Conservation (phyloP, 2,329 filamentous ascomycete genomes). For the Grosmannia clavigera region DNA sequence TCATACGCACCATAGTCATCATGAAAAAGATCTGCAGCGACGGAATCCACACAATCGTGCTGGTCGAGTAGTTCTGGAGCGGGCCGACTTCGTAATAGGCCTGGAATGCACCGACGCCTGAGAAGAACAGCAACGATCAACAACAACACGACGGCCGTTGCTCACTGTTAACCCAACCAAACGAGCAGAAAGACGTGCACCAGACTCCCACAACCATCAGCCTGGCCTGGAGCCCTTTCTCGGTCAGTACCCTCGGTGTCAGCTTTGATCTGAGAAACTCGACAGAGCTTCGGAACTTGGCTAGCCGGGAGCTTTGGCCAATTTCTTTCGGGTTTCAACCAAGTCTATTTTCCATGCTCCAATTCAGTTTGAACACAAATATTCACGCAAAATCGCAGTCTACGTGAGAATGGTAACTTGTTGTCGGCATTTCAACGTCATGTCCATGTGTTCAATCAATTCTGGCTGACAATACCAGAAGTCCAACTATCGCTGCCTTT, state of each 20-base stretch:
- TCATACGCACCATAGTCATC: conserved; percentile 25
- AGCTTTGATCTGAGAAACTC: too few species aligned
- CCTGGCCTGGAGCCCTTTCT: conserved; percentile 22
- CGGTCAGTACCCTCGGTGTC: neutral
- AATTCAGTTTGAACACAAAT: too few species aligned
- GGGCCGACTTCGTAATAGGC: conserved; percentile 41
- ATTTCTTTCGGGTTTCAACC: too few species aligned
- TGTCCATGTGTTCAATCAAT: too few species aligned
- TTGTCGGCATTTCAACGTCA: too few species aligned
- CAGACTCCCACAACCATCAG: conserved; percentile 26
- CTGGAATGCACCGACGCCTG: conserved; percentile 40
- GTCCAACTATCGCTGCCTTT: too few species aligned
- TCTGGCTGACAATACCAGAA: too few species aligned
- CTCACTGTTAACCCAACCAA: conserved; percentile 26
- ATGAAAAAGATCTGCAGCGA: conserved; percentile 33
- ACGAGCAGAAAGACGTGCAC: conserved; percentile 28
- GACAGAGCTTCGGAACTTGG: too few species aligned
- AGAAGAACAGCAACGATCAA: neutral
- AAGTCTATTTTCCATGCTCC: too few species aligned
- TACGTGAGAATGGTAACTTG: too few species aligned
- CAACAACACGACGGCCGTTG: neutral
- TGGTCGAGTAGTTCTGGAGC: conserved; percentile 34
- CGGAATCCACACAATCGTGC: conserved; percentile 50
- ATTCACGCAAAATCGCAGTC: too few species aligned
- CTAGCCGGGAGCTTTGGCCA: too few species aligned